phyloP scores from a whole-genome alignment of 805 yeast genomes.

The Lipomyces lipofer region DNA sequence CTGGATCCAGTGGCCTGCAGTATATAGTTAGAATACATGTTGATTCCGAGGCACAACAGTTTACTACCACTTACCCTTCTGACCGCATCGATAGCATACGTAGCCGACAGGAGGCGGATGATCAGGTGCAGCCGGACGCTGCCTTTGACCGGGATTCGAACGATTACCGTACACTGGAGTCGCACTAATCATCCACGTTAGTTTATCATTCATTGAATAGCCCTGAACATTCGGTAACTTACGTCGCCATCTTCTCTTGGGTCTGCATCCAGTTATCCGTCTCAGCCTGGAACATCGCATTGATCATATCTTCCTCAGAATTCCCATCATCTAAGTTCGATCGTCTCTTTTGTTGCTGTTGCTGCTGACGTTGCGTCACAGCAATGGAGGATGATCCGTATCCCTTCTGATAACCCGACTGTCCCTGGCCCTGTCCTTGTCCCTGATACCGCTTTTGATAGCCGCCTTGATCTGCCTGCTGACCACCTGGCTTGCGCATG shows the following conservation, averaged over 20 bases:
- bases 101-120: slow-evolving; percentile 93
- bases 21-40: not conserved
- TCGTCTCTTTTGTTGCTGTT: not conserved
- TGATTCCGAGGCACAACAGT: not conserved
- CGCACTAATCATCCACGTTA: no score
- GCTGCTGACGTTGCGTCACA: slow-evolving; percentile 4
- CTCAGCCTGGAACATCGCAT: slow-evolving; percentile 89
- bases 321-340: slow-evolving; percentile 3
- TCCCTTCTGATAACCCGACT: not conserved
- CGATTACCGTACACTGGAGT: slow-evolving; percentile 66
- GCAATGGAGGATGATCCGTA: not conserved
- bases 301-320: slow-evolving; percentile 81
- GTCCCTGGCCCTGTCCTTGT: no score
- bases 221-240: not conserved
- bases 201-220: not conserved
- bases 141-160: slow-evolving; percentile 13
- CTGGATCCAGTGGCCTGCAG: slow-evolving; percentile 80
- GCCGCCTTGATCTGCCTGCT: not conserved
- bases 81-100: slow-evolving; percentile 95
- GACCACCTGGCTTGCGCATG: slow-evolving; percentile 4
- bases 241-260: slow-evolving; percentile 77
- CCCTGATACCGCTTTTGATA: not conserved
- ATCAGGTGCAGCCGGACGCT: slow-evolving; percentile 46
- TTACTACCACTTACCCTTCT: slow-evolving; percentile 50
- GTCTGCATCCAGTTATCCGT: slow-evolving; percentile 94